phyloP scores from a whole-genome alignment of 176 grass and related monocot species.

The Carex myosuroides region DNA sequence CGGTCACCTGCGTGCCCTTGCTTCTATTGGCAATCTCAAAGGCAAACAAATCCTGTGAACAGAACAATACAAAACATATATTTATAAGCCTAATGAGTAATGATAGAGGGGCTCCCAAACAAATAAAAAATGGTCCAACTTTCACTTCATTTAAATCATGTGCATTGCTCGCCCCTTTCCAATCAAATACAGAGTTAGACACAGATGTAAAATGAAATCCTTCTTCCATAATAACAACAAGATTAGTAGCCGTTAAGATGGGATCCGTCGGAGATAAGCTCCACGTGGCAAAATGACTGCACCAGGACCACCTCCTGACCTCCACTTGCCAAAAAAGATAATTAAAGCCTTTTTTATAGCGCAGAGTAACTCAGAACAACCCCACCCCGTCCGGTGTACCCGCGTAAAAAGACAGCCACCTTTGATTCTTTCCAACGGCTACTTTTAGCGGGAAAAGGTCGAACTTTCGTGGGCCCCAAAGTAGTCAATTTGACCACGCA shows the following conservation, averaged over 20 bases:
- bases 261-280: neutral
- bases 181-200: neutral
- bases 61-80: neutral
- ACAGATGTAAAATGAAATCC: neutral
- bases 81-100: neutral
- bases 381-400: neutral
- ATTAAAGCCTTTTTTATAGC: neutral
- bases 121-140: conserved; percentile 11
- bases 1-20: conserved; percentile 3
- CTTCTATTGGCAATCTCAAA: conserved; percentile 10
- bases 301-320: conserved; percentile 5
- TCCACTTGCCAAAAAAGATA: neutral
- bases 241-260: neutral
- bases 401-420: conserved; percentile 1
- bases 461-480: neutral
- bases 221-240: neutral
- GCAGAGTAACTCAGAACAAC: neutral
- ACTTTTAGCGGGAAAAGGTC: conserved; percentile 23
- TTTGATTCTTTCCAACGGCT: conserved; percentile 21
- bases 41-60: neutral
- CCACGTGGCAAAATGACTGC: neutral
- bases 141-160: conserved; percentile 8
- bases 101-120: neutral
- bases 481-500: conserved; percentile 16
- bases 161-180: neutral